Evolutionary conservation across 163 green algal species (phyloP).

Genomic region (Picocystis sp.): DNA sequence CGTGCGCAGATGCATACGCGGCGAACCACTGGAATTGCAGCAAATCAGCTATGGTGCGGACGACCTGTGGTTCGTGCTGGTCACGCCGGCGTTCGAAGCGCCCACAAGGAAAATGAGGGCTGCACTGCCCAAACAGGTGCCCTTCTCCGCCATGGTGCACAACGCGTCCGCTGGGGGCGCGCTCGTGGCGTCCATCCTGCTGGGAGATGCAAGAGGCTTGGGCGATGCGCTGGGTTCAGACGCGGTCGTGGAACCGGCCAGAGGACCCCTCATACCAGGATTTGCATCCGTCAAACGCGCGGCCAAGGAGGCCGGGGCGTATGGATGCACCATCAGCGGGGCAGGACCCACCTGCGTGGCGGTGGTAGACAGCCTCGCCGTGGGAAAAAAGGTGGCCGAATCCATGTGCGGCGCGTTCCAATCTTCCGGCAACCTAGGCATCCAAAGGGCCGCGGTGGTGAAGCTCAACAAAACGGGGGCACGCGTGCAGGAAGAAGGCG

Average conservation of each 20-base stretch:
- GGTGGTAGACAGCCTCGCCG: slow-evolving; percentile 35
- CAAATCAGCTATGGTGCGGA: slow-evolving; percentile 28
- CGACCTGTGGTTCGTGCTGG: slow-evolving; percentile 75
- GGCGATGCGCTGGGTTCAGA: slow-evolving; percentile 67
- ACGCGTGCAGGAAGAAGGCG: no score
- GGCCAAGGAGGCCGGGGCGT: slow-evolving; percentile 68
- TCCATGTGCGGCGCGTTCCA: slow-evolving; percentile 41
- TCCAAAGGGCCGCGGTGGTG: slow-evolving; percentile 2
- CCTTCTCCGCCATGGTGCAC: slow-evolving; percentile 33
- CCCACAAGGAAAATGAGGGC: slow-evolving; percentile 86
- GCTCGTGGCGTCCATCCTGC: slow-evolving; percentile 75
- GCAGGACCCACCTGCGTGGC: slow-evolving; percentile 65
- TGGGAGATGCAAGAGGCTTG: slow-evolving; percentile 51
- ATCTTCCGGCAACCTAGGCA: neutral
- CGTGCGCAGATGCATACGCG: slow-evolving; percentile 19
- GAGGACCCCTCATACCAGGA: slow-evolving; percentile 83
- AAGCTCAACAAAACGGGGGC: slow-evolving; percentile 7
- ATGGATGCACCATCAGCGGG: slow-evolving; percentile 89
- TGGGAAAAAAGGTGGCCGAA: slow-evolving; percentile 43
- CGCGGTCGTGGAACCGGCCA: slow-evolving; percentile 79
- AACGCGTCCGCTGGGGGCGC: slow-evolving; percentile 70
- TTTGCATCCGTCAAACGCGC: slow-evolving; percentile 80
- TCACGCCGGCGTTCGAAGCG: slow-evolving; percentile 89
- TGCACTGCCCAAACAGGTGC: slow-evolving; percentile 65
- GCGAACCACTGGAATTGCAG: slow-evolving; percentile 44